Evolutionary conservation across 768 basidiomycete species (phyloP).

Genomic region (Amanita muscaria): DNA sequence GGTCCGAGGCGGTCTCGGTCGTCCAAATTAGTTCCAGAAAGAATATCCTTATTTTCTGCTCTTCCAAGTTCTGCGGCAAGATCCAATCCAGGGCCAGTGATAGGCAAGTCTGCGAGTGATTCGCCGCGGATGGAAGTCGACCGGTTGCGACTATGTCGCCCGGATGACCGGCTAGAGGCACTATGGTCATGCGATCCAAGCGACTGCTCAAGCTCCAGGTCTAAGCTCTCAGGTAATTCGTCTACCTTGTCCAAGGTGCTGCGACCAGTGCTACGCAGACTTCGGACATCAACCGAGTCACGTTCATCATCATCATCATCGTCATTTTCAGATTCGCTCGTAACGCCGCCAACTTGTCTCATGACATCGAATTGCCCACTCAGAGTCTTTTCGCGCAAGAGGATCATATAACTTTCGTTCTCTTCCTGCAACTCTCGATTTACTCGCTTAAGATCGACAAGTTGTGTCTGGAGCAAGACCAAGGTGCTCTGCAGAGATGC

Average conservation of each 20-base stretch:
- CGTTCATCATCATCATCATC: slow-evolving; percentile 32
- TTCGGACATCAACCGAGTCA: slow-evolving; percentile 41
- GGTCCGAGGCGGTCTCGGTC: slow-evolving; percentile 38
- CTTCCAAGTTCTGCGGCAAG: slow-evolving; percentile 88
- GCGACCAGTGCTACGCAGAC: slow-evolving; percentile 46
- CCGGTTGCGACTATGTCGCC: slow-evolving; percentile 41
- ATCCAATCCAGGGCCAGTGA: slow-evolving; percentile 83
- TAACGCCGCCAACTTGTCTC: slow-evolving; percentile 52
- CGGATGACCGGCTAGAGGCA: slow-evolving; percentile 31
- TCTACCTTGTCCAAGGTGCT: slow-evolving; percentile 59
- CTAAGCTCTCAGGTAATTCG: slow-evolving; percentile 38
- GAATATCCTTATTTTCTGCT: slow-evolving; percentile 80
- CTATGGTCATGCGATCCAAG: slow-evolving; percentile 27
- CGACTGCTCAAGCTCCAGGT: slow-evolving; percentile 30
- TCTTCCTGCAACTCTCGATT: slow-evolving; percentile 89
- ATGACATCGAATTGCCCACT: slow-evolving; percentile 80
- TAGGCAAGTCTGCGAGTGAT: slow-evolving; percentile 77
- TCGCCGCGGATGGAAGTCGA: slow-evolving; percentile 56
- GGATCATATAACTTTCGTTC: slow-evolving; percentile 94
- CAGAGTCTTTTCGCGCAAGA: slow-evolving; percentile 84
- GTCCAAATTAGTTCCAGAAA: slow-evolving; percentile 47
- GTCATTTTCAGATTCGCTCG: slow-evolving; percentile 30
- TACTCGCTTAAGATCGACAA: slow-evolving; percentile 80
- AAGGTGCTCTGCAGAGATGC: slow-evolving; percentile 77
- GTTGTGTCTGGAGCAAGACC: slow-evolving; percentile 74